Evolutionary conservation across 2,329 filamentous ascomycete species (phyloP), one percentile per base, ranked within the genome.

Genomic region (Ophiobolus disseminans): DNA sequence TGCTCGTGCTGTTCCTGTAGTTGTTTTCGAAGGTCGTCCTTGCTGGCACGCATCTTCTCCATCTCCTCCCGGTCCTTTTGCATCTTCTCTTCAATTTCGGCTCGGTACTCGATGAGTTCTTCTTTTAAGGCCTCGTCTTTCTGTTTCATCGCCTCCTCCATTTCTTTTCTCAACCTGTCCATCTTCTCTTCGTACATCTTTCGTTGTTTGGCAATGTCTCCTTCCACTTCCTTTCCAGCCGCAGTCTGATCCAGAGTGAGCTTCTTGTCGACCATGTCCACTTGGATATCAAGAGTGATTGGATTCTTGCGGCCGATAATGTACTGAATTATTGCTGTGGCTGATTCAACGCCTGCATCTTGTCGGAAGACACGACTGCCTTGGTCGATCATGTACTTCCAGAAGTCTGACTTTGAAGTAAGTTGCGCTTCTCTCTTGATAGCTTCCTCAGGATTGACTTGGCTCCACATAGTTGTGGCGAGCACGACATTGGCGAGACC

Each of bases 391-490:
- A 58, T 45, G 3, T 10, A 23, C 19, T 49, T 50, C 55, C 55
- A 58, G 1, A 48, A 35, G 6, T 40, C 28, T 17, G 51, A 23
- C 20, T 32, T 11, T n/a, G 36, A n/a, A 22, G 37, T 14, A 4
- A 54, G 16, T 16, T 46, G 36, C 8, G 10, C 17, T 2, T 54
- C 50, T 13, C 50, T 28, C 9, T 2, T 9, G n/a, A 28, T 9
- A n/a, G 9, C 38, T 5, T 28, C 13, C 9, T 28, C 25, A 9
- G 25, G 25, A 9, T 28, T n/a, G n/a, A 28, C 25, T 10, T 28
- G 10, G 14, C 30, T 69, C 77, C 77, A 80, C 65, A 74, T 73
- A 14, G 69, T 78, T 1, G 77, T 79, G 3, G 65, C 69, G 5
- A 80, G 61, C 2, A 77, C 55, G 3, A 80, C 75, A 40, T 73